phyloP scores from a whole-genome alignment of 2,329 filamentous ascomycete genomes.

The Aureobasidium leucospermi region DNA sequence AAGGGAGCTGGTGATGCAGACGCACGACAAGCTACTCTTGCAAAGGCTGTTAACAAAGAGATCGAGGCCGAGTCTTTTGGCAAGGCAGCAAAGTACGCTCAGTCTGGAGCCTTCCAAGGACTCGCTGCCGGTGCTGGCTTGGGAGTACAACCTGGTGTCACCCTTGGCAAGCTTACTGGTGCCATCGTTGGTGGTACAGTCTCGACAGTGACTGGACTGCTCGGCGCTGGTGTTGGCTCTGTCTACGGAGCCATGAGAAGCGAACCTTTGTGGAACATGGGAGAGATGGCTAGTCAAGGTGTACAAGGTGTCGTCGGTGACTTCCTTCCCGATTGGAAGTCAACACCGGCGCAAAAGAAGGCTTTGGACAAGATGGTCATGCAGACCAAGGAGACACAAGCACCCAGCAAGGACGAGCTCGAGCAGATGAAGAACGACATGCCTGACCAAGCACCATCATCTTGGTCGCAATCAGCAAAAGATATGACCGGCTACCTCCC shows the following conservation, averaged over 20 bases:
- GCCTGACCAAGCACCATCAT: slow-evolving; percentile 27
- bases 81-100: slow-evolving; percentile 34
- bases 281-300: slow-evolving; percentile 30
- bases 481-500: slow-evolving; percentile 29
- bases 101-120: slow-evolving; percentile 33
- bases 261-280: slow-evolving; percentile 30
- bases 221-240: slow-evolving; percentile 30
- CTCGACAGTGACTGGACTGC: slow-evolving; percentile 27
- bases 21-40: slow-evolving; percentile 32
- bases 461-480: slow-evolving; percentile 27
- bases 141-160: slow-evolving; percentile 30
- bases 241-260: slow-evolving; percentile 30
- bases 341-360: slow-evolving; percentile 28
- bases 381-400: slow-evolving; percentile 29
- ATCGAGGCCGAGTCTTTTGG: slow-evolving; percentile 36
- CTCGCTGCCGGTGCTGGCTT: slow-evolving; percentile 33
- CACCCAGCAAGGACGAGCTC: slow-evolving; percentile 27
- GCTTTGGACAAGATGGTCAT: slow-evolving; percentile 32
- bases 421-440: slow-evolving; percentile 29
- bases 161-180: slow-evolving; percentile 29
- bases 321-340: slow-evolving; percentile 28
- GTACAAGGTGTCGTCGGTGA: slow-evolving; percentile 28
- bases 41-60: slow-evolving; percentile 34
- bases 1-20: slow-evolving; percentile 32
- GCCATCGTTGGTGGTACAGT: slow-evolving; percentile 29